These are phyloP conservation scores for Parmales sp. DNA, from an alignment of 108 stramenopile species.

Conservation along the genomic window DNA sequence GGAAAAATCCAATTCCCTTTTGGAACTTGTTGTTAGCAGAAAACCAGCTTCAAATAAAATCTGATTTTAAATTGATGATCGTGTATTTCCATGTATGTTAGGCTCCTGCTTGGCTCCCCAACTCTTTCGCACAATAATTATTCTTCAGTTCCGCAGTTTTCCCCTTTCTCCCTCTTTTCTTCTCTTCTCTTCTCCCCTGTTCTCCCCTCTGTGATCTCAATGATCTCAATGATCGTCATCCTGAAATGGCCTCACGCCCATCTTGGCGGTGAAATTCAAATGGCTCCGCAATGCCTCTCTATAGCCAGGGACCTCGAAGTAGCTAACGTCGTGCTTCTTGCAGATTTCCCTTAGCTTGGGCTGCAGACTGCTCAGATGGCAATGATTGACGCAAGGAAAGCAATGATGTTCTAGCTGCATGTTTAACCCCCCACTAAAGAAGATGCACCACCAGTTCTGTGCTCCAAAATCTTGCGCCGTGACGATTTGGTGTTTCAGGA, in stretches of 20 bases:
- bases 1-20: too few species aligned
- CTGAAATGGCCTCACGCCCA: conserved; percentile 15
- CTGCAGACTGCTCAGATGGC: conserved; percentile 31
- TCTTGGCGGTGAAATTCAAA: conserved; percentile 30
- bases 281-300: conserved; percentile 31
- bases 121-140: too few species aligned
- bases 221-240: neutral
- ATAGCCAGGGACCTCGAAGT: conserved; percentile 33
- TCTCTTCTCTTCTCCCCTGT: neutral
- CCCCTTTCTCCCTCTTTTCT: neutral
- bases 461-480: conserved; percentile 51
- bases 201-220: neutral
- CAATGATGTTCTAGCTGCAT: conserved; percentile 46
- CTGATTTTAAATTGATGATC: neutral
- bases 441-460: conserved; percentile 23
- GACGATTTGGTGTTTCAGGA: conserved; percentile 39
- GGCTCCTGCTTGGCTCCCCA: too few species aligned
- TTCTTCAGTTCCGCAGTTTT: too few species aligned
- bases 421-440: conserved; percentile 41
- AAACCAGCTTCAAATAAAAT: too few species aligned
- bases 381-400: conserved; percentile 45
- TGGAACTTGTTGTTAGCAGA: too few species aligned
- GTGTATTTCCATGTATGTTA: too few species aligned
- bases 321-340: conserved; percentile 34
- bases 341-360: conserved; percentile 33